A percentile compares a stretch with the other conserved stretches of the same genome.
Evolutionary conservation across 768 basidiomycete species (phyloP).

Genomic region (Boletus vinaceobasis): DNA sequence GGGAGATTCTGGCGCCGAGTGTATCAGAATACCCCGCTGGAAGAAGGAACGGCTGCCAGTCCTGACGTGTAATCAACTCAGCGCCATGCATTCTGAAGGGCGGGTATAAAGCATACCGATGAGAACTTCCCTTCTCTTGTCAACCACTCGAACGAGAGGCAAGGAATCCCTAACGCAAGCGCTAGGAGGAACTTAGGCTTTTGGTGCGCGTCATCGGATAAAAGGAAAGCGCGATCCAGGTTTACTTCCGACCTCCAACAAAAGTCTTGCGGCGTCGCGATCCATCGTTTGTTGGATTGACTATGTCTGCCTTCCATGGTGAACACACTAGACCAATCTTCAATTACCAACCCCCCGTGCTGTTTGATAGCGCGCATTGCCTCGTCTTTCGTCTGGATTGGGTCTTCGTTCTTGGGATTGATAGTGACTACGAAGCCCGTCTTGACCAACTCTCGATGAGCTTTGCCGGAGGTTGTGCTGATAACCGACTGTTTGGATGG

Average conservation of each 20-base stretch:
- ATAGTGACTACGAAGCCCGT: conserved; percentile 62
- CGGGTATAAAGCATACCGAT: conserved; percentile 16
- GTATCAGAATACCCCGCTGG: conserved; percentile 46
- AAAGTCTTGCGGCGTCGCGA: conserved; percentile 46
- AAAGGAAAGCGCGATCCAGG: conserved; percentile 52
- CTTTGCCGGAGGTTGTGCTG: conserved; percentile 35
- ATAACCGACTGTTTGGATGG: conserved; percentile 46
- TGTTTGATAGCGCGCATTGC: conserved; percentile 43
- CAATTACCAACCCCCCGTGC: conserved; percentile 55
- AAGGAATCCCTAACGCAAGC: conserved; percentile 84
- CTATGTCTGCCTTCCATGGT: conserved; percentile 50
- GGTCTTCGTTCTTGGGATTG: conserved; percentile 34
- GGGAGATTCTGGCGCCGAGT: conserved; percentile 42
- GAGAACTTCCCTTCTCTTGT: conserved; percentile 29
- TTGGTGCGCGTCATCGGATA: conserved; percentile 61
- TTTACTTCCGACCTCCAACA: conserved; percentile 39
- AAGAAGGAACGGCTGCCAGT: conserved; percentile 64
- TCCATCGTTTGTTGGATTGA: conserved; percentile 49
- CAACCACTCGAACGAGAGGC: conserved; percentile 57
- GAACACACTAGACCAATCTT: conserved; percentile 59
- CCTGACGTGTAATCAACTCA: conserved; percentile 28
- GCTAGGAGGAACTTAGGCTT: conserved; percentile 82
- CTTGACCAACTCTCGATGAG: conserved; percentile 40
- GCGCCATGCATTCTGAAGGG: conserved; percentile 3
- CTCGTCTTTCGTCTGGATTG: conserved; percentile 40